Base-by-base conservation (phyloP, 257 asterid genomes). In the Salvia miltiorrhiza region DNA sequence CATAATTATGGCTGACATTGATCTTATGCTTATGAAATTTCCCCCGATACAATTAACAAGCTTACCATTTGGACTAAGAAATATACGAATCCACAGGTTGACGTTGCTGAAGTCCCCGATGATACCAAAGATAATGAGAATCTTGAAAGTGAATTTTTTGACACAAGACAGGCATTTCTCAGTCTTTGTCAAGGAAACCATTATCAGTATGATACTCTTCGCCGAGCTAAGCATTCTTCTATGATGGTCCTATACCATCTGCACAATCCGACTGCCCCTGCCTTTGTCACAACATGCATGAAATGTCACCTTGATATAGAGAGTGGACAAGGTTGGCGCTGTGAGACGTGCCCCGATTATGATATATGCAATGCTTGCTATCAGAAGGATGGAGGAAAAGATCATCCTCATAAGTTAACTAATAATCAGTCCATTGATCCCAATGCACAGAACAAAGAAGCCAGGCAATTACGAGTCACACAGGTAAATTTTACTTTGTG, bases 191-290 rank as follows among this genome's bases (percentile, higher is more conserved):
- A 94, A 80, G 99, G 96, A 79, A 94, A 94, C 79, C 96, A 94
- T 79, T 94, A 94, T 76, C 99, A 94, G 66, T 94, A 94, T 56
- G 99, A 94, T 76, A 94, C 99, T 67, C 94, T 94, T 66, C 94
- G 99, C 19, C 84, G 99, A 58, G 97, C 97, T 59, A 94, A 94
- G 82, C 99, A 94, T 81, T 94, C 99, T 19, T 94, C 97, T 10
- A 87, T 94, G 97, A 94, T 94, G 98, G 93, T 91, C 71, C 95
- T 94, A 70, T 94, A 91, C 80, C 99, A 94, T 80, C 96, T 94
- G 69, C 99, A 94, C 82, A 94, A 94, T 80, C 99, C 99, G 26
- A 94, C 99, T 14, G 97, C 95, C 28, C 99, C 99, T 24, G 97
- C 99, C 65, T 91, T 87, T 54, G 97, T 91, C 65, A 80, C 81